These are phyloP conservation scores for Pleomassaria siparia DNA, from an alignment of 2,329 filamentous ascomycete species.

Conservation along the genomic window DNA sequence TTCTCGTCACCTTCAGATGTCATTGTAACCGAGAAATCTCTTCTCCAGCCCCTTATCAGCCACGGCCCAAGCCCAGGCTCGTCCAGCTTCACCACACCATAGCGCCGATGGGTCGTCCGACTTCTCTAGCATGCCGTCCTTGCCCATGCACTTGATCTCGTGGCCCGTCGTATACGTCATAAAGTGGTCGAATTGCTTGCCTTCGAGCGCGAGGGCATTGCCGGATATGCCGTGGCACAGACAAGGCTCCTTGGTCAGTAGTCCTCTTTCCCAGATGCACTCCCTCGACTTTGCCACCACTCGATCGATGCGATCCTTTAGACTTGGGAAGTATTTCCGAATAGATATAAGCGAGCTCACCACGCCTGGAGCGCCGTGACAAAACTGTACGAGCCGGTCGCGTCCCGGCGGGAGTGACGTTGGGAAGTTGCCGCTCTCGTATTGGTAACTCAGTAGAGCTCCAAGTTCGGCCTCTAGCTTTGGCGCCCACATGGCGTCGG, in stretches of 20 bases:
- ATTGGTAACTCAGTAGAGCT: conserved; percentile 61
- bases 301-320: conserved; percentile 56
- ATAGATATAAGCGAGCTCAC: conserved; percentile 61
- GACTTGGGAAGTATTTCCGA: conserved; percentile 56
- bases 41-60: conserved; percentile 50
- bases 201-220: conserved; percentile 60
- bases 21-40: conserved; percentile 53
- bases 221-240: conserved; percentile 67
- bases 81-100: conserved; percentile 53
- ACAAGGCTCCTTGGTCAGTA: conserved; percentile 65
- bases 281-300: conserved; percentile 56
- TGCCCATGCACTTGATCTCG: conserved; percentile 56
- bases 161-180: conserved; percentile 59
- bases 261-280: conserved; percentile 58
- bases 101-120: conserved; percentile 53
- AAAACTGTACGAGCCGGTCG: conserved; percentile 63
- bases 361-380: conserved; percentile 67
- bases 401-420: conserved; percentile 54
- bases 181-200: conserved; percentile 58
- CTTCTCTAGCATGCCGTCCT: conserved; percentile 55
- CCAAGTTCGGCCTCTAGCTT: conserved; percentile 57
- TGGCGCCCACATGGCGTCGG: conserved; percentile 57
- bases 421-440: conserved; percentile 65
- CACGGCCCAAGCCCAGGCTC: conserved; percentile 53
- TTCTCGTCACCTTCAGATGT: conserved; percentile 42